These are phyloP conservation scores for Pseudocercospora fijiensis DNA, from an alignment of 2,329 filamentous ascomycete species.

Conservation along the genomic window DNA sequence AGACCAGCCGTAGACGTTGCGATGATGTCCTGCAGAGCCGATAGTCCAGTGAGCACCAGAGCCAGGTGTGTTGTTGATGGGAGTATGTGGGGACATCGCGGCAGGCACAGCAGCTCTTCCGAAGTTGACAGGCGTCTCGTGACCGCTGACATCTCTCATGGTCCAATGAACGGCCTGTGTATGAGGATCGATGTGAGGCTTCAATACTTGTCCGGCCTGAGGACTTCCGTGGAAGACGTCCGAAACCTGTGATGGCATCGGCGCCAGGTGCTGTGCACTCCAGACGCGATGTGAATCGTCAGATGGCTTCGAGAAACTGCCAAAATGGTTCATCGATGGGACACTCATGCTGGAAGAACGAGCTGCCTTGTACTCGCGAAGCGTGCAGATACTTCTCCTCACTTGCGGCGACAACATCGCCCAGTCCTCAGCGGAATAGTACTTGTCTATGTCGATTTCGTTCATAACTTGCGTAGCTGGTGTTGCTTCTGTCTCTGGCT, in stretches of 20 bases:
- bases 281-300: not conserved
- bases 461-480: not conserved
- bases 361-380: constrained; percentile 1
- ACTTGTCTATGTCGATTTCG: constrained; percentile 3
- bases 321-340: not conserved
- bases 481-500: constrained; percentile 13
- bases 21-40: constrained; percentile 16
- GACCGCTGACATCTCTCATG: constrained; percentile 17
- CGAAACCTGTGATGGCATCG: not conserved
- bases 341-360: not conserved
- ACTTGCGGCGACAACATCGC: constrained; percentile 1
- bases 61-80: constrained; percentile 14
- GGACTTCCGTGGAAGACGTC: constrained; percentile 9
- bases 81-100: constrained; percentile 9
- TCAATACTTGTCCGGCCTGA: constrained; percentile 24
- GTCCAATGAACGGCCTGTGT: constrained; percentile 25
- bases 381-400: constrained; percentile 9
- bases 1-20: constrained; percentile 34
- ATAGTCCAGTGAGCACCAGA: constrained; percentile 26
- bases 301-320: not conserved
- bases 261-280: not conserved
- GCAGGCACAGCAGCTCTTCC: constrained; percentile 16
- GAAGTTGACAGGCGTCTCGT: constrained; percentile 20
- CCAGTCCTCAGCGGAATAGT: constrained; percentile 16
- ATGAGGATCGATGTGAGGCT: constrained; percentile 20